Evolutionary conservation across 495 filamentous ascomycete genomes (phyloP).

Genomic region (Hypoxylon intermedium): DNA sequence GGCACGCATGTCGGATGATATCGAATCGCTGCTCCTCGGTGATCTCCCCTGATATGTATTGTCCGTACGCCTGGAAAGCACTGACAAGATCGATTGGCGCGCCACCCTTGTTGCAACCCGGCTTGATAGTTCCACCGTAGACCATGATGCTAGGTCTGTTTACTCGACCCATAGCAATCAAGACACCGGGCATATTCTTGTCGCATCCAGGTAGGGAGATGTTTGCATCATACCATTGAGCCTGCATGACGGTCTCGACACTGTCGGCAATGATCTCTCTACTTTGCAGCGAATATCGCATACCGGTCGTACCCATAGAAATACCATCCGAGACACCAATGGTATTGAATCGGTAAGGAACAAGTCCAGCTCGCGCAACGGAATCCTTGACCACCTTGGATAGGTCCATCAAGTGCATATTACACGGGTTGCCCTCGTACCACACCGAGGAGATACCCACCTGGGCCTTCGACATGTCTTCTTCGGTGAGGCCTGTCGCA

Average conservation of each 20-base stretch:
- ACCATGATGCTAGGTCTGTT: slow-evolving; percentile 96
- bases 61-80: slow-evolving; percentile 97
- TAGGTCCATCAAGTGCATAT: slow-evolving; percentile 95
- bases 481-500: slow-evolving; percentile 82
- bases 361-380: slow-evolving; percentile 78
- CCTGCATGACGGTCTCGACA: slow-evolving; percentile 98
- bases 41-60: slow-evolving; percentile 91
- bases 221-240: slow-evolving; percentile 99
- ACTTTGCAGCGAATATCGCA: slow-evolving; percentile 94
- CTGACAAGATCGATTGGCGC: slow-evolving; percentile 91
- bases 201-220: slow-evolving; percentile 98
- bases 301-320: slow-evolving; percentile 83
- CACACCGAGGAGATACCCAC: slow-evolving; percentile 92
- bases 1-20: slow-evolving; percentile 93
- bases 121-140: slow-evolving; percentile 93
- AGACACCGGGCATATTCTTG: slow-evolving; percentile 99
- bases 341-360: slow-evolving; percentile 96
- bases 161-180: slow-evolving; percentile 96
- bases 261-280: slow-evolving; percentile 96
- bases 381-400: slow-evolving; percentile 83
- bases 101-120: slow-evolving; percentile 81
- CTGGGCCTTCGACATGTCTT: slow-evolving; percentile 92
- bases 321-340: slow-evolving; percentile 90
- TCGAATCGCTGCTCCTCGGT: slow-evolving; percentile 89
- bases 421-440: slow-evolving; percentile 96